phyloP scores from a whole-genome alignment of 768 basidiomycete species.

The Pilatotrama ljubarskyi region DNA sequence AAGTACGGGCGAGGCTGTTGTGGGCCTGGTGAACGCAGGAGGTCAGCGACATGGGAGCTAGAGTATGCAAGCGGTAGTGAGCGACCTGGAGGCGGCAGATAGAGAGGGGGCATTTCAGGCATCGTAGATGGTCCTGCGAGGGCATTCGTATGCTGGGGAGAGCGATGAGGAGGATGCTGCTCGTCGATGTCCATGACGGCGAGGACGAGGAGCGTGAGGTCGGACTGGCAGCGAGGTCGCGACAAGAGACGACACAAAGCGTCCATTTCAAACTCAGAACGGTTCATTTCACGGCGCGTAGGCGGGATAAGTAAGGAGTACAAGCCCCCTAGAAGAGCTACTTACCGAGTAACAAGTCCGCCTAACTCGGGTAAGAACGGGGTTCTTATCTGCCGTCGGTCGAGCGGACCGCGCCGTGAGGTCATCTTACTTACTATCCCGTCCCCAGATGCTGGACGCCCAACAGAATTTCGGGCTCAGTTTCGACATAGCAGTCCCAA shows the following conservation, averaged over 20 bases:
- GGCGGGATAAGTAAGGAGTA: neutral
- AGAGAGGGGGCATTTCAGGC: constrained; percentile 36
- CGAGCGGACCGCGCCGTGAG: constrained; percentile 12
- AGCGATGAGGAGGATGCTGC: constrained; percentile 10
- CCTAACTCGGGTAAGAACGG: neutral
- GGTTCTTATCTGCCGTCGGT: neutral
- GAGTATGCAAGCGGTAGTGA: constrained; percentile 12
- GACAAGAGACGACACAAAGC: constrained; percentile 16
- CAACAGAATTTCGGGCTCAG: too few relatives aligned
- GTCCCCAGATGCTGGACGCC: too few relatives aligned
- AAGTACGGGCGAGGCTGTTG: constrained; percentile 44
- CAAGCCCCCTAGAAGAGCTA: neutral
- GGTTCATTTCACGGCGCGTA: constrained; percentile 9
- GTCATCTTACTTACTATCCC: constrained; percentile 21
- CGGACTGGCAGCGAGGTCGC: constrained; percentile 17
- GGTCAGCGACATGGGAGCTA: constrained; percentile 19
- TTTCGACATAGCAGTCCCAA: too few relatives aligned
- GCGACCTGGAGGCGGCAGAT: constrained; percentile 37
- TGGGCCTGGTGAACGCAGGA: constrained; percentile 13
- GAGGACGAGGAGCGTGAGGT: constrained; percentile 12
- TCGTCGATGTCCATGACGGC: constrained; percentile 34
- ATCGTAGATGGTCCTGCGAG: constrained; percentile 61
- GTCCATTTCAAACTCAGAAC: constrained; percentile 18
- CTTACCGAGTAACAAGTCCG: neutral
- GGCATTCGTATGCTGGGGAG: constrained; percentile 42